A percentile compares a stretch with the other conserved stretches of the same genome.
Evolutionary conservation across 306 rosid genomes (phyloP).

Genomic region (Cicer judaicum): DNA sequence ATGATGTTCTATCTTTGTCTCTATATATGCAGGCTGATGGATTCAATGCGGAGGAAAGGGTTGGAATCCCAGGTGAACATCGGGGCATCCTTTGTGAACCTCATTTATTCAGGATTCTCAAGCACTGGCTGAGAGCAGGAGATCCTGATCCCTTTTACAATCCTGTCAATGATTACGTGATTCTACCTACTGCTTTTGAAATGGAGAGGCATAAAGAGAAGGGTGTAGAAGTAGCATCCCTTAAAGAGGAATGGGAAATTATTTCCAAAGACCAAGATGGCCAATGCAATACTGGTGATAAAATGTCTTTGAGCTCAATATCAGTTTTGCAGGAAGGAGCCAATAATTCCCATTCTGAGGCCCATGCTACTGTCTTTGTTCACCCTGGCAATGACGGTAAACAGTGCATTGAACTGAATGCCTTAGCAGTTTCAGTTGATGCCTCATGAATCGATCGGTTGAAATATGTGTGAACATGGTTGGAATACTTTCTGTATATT

Average conservation of each 20-base stretch:
- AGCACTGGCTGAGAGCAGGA: constrained; percentile 93
- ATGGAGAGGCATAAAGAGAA: constrained; percentile 64
- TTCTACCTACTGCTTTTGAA: constrained; percentile 83
- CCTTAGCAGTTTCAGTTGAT: constrained; percentile 74
- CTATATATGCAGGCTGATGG: constrained; percentile 81
- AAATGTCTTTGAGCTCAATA: constrained; percentile 57
- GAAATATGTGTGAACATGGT: constrained; percentile 7
- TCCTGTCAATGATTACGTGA: constrained; percentile 91
- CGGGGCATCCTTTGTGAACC: constrained; percentile 83
- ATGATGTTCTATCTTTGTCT: neutral
- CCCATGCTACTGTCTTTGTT: constrained; percentile 61
- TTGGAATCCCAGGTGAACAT: constrained; percentile 92
- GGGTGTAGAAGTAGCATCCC: constrained; percentile 72
- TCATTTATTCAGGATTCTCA: constrained; percentile 84
- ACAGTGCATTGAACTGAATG: constrained; percentile 74
- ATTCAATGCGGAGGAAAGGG: constrained; percentile 84
- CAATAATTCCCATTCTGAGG: constrained; percentile 56
- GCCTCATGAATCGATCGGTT: constrained; percentile 48
- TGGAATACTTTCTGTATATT: constrained; percentile 30
- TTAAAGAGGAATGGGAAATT: constrained; percentile 96
- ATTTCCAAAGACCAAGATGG: constrained; percentile 59
- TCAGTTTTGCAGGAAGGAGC: constrained; percentile 59
- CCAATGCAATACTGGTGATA: constrained; percentile 39
- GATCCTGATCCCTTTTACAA: constrained; percentile 88
- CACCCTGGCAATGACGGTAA: constrained; percentile 69